Percentiles rank a stretch among this genome's conserved stretches.
Conservation (phyloP, 2,329 filamentous ascomycete genomes). For the Fusarium xylarioides region DNA sequence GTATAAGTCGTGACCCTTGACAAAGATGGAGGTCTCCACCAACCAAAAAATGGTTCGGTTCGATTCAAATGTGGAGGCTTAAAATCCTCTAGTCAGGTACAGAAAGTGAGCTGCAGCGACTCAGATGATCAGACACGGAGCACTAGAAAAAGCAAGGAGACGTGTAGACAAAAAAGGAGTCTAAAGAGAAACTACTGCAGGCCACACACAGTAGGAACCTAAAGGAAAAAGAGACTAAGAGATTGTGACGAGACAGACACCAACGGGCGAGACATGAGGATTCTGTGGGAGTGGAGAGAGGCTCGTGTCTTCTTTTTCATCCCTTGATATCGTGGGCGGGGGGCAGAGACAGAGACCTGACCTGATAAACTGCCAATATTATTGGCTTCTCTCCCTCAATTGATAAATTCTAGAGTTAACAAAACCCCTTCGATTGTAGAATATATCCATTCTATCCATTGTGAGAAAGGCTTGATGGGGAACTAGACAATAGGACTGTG, state of each 20-base stretch:
- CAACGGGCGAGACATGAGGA: conserved; percentile 28
- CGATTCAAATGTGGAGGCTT: neutral
- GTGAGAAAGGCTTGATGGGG: neutral
- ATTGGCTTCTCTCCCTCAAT: conserved; percentile 34
- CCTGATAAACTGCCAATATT: conserved; percentile 36
- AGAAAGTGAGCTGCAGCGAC: conserved; percentile 12
- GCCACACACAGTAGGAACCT: neutral
- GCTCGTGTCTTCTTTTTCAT: conserved; percentile 4
- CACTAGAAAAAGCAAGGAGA: conserved; percentile 17
- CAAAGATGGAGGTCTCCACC: neutral
- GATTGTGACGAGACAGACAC: conserved; percentile 30
- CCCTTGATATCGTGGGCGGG: conserved; percentile 26
- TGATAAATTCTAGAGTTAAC: neutral
- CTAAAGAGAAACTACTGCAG: conserved; percentile 23
- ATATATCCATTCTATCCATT: conserved; percentile 18
- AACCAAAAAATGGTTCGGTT: neutral
- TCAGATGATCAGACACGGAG: conserved; percentile 28
- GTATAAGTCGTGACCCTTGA: conserved; percentile 36
- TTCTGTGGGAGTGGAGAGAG: neutral
- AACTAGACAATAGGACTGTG: conserved; percentile 21
- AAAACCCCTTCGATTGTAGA: conserved; percentile 4
- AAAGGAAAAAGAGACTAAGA: neutral
- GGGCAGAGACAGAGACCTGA: neutral
- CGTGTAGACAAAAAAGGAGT: neutral
- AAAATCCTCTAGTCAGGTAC: conserved; percentile 23